phyloP scores from a whole-genome alignment of 2,329 filamentous ascomycete species.

The Cytospora chrysosperma region DNA sequence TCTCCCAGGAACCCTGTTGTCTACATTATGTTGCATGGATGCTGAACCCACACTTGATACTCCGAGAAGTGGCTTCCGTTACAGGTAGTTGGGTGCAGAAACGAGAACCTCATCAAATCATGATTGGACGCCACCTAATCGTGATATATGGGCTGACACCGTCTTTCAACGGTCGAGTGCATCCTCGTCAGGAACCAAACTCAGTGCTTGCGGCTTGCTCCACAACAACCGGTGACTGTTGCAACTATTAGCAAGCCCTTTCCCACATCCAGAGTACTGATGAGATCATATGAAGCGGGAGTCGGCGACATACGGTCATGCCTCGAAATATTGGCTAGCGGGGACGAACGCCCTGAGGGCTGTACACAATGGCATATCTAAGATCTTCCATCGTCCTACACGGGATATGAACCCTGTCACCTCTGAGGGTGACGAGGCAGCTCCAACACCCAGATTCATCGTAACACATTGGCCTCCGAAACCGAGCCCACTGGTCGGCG shows the following conservation, averaged over 20 bases:
- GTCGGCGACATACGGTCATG: neutral
- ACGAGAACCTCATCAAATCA: neutral
- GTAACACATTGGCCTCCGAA: constrained; percentile 7
- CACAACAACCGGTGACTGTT: neutral
- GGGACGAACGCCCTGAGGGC: neutral
- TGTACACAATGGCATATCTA: neutral
- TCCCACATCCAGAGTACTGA: neutral
- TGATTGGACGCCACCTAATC: constrained; percentile 4
- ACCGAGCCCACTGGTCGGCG: neutral
- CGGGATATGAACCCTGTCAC: neutral
- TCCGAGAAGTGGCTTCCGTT: neutral
- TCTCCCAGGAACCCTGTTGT: neutral
- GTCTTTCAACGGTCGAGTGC: neutral
- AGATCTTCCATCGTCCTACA: neutral
- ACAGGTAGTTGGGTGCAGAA: neutral
- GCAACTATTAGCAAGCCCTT: neutral
- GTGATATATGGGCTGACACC: neutral
- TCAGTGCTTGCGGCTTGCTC: neutral
- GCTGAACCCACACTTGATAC: neutral
- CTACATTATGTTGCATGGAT: neutral
- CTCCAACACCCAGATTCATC: neutral
- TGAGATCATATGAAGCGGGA: neutral
- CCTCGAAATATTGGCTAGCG: neutral
- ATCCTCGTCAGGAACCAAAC: neutral
- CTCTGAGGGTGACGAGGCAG: neutral